phyloP scores from a whole-genome alignment of 805 yeast species.

The Scheffersomyces coipomensis region DNA sequence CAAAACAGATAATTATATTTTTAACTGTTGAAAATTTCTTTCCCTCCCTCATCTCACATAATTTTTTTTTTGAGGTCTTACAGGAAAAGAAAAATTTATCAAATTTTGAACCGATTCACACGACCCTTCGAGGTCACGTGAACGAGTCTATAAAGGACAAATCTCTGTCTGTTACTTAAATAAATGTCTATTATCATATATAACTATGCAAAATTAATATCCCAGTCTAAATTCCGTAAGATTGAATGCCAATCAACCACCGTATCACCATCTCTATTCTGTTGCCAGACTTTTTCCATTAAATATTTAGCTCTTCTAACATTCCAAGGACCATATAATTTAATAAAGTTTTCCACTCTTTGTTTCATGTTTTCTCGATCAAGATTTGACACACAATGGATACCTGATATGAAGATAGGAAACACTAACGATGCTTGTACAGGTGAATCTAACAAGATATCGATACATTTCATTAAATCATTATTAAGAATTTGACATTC shows the following conservation, averaged over 20 bases:
- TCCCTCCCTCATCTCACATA: constrained; percentile 4
- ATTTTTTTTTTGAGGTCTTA: neutral
- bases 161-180: too few species aligned
- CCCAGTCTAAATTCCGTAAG: constrained; percentile 70
- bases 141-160: neutral
- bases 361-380: constrained; percentile 52
- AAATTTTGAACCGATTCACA: neutral
- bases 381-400: constrained; percentile 55
- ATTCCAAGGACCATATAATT: constrained; percentile 69
- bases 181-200: neutral
- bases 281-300: constrained; percentile 49
- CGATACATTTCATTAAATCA: constrained; percentile 56
- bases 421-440: constrained; percentile 73
- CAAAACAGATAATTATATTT: too few species aligned
- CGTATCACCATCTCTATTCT: constrained; percentile 50
- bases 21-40: constrained; percentile 5
- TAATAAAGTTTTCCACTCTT: constrained; percentile 55
- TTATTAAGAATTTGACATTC: constrained; percentile 60
- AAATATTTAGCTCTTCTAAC: constrained; percentile 43
- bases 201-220: constrained; percentile 65
- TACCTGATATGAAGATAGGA: constrained; percentile 77
- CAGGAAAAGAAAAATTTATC: too few species aligned
- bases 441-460: constrained; percentile 59
- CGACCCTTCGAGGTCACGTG: neutral
- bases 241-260: constrained; percentile 74